Percentiles rank a stretch among this genome's conserved stretches.
These are phyloP conservation scores for Immersiella caudata DNA, from an alignment of 495 filamentous ascomycete species.

Conservation along the genomic window DNA sequence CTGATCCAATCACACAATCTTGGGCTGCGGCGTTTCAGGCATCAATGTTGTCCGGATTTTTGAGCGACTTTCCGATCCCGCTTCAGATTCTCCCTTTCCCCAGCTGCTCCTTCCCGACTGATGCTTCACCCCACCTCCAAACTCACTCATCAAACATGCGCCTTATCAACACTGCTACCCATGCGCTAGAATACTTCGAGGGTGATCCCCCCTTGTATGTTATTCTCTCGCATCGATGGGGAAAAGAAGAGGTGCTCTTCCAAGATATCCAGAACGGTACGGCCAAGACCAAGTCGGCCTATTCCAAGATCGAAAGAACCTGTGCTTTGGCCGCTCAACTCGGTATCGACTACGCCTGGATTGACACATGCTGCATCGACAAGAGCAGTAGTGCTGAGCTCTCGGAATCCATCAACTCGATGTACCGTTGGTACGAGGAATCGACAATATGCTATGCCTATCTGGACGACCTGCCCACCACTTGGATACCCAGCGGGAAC, in stretches of 20 bases:
- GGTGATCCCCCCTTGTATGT: not conserved
- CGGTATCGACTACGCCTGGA: not conserved
- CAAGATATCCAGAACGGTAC: not conserved
- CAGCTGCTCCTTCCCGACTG: too few species aligned
- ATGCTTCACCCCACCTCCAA: too few species aligned
- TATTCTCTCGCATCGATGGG: conserved; percentile 7
- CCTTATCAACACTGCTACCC: not conserved
- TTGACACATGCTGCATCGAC: conserved; percentile 16
- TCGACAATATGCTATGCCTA: not conserved
- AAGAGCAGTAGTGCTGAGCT: conserved; percentile 3
- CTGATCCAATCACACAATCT: too few species aligned
- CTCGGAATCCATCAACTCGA: conserved; percentile 12
- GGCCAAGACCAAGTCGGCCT: not conserved
- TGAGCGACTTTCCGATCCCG: too few species aligned
- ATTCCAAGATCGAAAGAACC: not conserved
- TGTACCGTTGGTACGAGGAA: conserved; percentile 5
- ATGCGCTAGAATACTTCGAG: not conserved
- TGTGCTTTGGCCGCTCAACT: not conserved
- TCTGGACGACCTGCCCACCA: not conserved
- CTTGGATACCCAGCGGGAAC: not conserved
- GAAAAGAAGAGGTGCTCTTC: not conserved
- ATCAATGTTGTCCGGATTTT: too few species aligned
- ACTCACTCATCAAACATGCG: conserved; percentile 4
- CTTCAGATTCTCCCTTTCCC: too few species aligned
- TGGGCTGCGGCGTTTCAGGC: too few species aligned